A percentile compares a stretch with the other conserved stretches of the same genome.
Evolutionary conservation across 768 basidiomycete species (phyloP).

Genomic region (Tulasnella calospora): DNA sequence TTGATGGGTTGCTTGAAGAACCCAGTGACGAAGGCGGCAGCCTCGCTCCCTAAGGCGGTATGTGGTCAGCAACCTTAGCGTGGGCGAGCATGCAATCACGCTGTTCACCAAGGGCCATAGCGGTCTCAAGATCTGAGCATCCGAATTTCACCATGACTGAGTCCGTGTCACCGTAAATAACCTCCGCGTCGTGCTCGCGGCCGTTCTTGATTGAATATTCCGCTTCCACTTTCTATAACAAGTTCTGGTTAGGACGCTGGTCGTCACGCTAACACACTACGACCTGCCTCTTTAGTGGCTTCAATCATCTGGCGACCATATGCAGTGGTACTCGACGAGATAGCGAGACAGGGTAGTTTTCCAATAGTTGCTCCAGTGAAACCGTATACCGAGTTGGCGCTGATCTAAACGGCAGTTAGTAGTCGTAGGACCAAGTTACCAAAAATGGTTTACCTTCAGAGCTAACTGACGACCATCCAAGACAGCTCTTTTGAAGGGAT

Average conservation of each 20-base stretch:
- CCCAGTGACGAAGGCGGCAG: conserved; percentile 81
- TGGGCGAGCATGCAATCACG: not conserved
- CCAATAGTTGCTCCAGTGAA: conserved; percentile 98
- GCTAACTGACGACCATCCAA: conserved; percentile 96
- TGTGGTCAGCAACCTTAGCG: not conserved
- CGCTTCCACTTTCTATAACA: conserved; percentile 72
- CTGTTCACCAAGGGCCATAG: conserved; percentile 79
- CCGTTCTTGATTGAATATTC: conserved; percentile 84
- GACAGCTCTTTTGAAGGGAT: conserved; percentile 95
- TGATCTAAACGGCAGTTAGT: conserved; percentile 54
- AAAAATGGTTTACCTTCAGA: conserved; percentile 59
- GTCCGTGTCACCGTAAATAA: conserved; percentile 98
- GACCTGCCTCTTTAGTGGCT: conserved; percentile 75
- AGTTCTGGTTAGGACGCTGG: not conserved
- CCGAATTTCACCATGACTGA: conserved; percentile 99
- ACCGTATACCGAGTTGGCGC: conserved; percentile 98
- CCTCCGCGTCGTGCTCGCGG: conserved; percentile 77
- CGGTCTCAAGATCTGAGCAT: conserved; percentile 72
- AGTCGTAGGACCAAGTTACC: not conserved
- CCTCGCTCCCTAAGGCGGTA: conserved; percentile 65
- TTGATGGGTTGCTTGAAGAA: conserved; percentile 96
- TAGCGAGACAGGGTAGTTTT: conserved; percentile 90
- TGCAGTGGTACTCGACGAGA: conserved; percentile 91
- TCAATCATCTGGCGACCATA: conserved; percentile 99
- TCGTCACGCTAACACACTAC: not conserved